phyloP scores from a whole-genome alignment of 208 protist species.

The Strigomonas culicis region DNA sequence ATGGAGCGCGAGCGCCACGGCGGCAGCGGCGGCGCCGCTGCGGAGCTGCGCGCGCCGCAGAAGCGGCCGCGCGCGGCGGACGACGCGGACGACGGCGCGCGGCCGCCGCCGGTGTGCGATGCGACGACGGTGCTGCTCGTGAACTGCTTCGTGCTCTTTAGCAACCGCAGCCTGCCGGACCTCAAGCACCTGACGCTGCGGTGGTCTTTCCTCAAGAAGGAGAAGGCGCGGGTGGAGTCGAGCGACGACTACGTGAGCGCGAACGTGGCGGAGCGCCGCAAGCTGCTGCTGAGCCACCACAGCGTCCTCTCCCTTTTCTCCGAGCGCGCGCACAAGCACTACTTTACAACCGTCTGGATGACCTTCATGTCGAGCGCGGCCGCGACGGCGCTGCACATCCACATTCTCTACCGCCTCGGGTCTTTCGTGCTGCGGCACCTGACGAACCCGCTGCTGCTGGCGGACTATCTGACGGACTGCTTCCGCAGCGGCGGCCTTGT shows the following conservation, averaged over 20 bases:
- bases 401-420: constrained; percentile 77
- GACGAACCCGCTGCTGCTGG: constrained; percentile 80
- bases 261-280: constrained; percentile 67
- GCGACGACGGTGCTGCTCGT: constrained; percentile 29
- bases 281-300: constrained; percentile 36
- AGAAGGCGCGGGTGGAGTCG: constrained; percentile 48
- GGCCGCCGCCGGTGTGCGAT: neutral
- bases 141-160: constrained; percentile 77
- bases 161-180: constrained; percentile 42
- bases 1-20: constrained; percentile 42
- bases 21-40: constrained; percentile 13
- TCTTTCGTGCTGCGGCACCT: constrained; percentile 68
- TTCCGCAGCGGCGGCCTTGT: constrained; percentile 85
- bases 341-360: constrained; percentile 82
- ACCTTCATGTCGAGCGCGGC: constrained; percentile 51
- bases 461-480: constrained; percentile 83
- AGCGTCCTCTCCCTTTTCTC: constrained; percentile 80
- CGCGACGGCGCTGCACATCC: constrained; percentile 58
- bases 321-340: constrained; percentile 76
- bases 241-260: constrained; percentile 61
- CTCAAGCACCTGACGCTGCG: constrained; percentile 47
- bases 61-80: too few relatives aligned
- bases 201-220: constrained; percentile 60
- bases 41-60: neutral
- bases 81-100: too few relatives aligned